A percentile compares a stretch with the other conserved stretches of the same genome.
Evolutionary conservation across 108 stramenopile species (phyloP).

Genomic region (Cyclotella choctawhatcheeana): DNA sequence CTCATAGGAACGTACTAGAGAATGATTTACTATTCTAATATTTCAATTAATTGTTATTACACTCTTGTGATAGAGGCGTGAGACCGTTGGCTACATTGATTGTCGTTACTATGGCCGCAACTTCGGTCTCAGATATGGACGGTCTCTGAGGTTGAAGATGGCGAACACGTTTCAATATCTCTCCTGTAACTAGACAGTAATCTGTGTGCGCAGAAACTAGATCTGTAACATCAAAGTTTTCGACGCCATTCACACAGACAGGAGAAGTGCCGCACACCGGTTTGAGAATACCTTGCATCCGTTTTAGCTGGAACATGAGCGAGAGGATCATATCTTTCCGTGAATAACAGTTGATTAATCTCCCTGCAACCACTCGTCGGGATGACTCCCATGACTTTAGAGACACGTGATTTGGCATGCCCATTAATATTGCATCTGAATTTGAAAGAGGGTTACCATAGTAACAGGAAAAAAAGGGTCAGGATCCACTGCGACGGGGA

Average conservation of each 20-base stretch:
- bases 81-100: slow-evolving; percentile 36
- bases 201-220: slow-evolving; percentile 73
- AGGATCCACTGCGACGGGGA: not conserved
- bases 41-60: no score
- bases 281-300: slow-evolving; percentile 68
- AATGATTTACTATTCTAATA: no score
- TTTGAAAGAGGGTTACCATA: not conserved
- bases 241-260: slow-evolving; percentile 70
- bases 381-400: slow-evolving; percentile 85
- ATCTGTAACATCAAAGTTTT: slow-evolving; percentile 82
- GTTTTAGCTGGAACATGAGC: slow-evolving; percentile 90
- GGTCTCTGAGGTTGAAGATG: slow-evolving; percentile 70
- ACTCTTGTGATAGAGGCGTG: slow-evolving; percentile 34
- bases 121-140: slow-evolving; percentile 22
- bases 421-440: slow-evolving; percentile 86
- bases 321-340: slow-evolving; percentile 91
- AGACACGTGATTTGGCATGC: slow-evolving; percentile 81
- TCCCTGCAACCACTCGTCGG: slow-evolving; percentile 86
- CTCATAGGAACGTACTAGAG: no score
- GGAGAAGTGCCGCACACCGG: slow-evolving; percentile 85
- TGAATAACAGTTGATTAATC: slow-evolving; percentile 94
- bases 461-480: not conserved
- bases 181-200: slow-evolving; percentile 69
- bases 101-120: slow-evolving; percentile 33
- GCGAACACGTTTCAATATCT: slow-evolving; percentile 67